Percentiles rank a stretch among this genome's conserved stretches.
These are phyloP conservation scores for Tuber indicum DNA, from an alignment of 495 filamentous ascomycete genomes.

Conservation along the genomic window DNA sequence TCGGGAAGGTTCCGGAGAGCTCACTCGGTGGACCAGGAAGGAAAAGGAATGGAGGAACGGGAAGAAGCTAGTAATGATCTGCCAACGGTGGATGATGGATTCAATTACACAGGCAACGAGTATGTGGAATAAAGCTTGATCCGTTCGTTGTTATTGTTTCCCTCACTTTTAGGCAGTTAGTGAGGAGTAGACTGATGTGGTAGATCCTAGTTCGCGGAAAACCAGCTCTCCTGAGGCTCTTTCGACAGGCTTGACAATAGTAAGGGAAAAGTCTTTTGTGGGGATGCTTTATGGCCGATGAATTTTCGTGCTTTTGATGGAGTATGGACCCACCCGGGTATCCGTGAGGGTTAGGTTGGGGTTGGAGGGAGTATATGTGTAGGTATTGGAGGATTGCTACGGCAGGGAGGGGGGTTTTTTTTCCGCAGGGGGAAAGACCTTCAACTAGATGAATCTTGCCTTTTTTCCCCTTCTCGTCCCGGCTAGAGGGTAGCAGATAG, in stretches of 20 bases:
- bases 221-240: slow-evolving; percentile 17
- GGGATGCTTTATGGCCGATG: background rate
- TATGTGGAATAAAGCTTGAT: slow-evolving; percentile 4
- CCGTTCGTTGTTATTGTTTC: slow-evolving; percentile 6
- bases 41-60: background rate
- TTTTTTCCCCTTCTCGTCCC: background rate
- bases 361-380: background rate
- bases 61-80: slow-evolving; percentile 5
- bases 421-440: background rate
- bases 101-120: background rate
- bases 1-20: background rate
- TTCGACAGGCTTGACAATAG: background rate
- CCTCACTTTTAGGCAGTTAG: slow-evolving; percentile 9
- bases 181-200: slow-evolving; percentile 25
- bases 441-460: background rate
- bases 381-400: slow-evolving; percentile 3
- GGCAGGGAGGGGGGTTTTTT: background rate
- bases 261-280: background rate
- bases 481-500: background rate
- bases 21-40: background rate
- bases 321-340: background rate
- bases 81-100: background rate
- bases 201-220: slow-evolving; percentile 28
- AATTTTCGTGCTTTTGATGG: background rate
- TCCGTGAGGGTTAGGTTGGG: background rate